Evolutionary conservation across 176 grass and related monocot genomes (phyloP), one percentile per base, ranked within the genome.

Genomic region (Triticum dicoccoides): DNA sequence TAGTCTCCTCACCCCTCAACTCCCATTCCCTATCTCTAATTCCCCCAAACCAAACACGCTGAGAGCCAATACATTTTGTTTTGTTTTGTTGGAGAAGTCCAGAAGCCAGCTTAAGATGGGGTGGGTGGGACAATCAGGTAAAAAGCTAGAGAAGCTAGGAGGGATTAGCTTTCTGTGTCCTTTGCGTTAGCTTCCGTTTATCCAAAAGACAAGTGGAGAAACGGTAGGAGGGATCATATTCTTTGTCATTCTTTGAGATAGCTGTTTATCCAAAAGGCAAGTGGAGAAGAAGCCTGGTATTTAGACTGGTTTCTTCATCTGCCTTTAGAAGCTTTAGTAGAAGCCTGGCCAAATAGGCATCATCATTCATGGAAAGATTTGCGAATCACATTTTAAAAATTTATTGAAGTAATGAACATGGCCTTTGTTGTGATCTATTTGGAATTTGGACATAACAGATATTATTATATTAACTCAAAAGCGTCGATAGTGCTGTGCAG

Each of bases 251-350:
- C 20, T 21, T 21, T 59, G 18, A 21, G 20, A 21, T 59, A 59
- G 56, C 56, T 9, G 56, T 59, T 59, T 59, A 20, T 59, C 56
- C 56, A 59, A 59, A 59, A 59, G 7, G 56, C 20, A 59, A 59
- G 56, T 21, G 20, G 20, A 21, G 18, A 63, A 88, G 62, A 63
- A 88, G 62, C 32, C 13, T 8, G 17, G 47, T 88, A 13, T 66
- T 71, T 61, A 11, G 65, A 35, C 18, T 80, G 24, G 51, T 12
- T 81, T 74, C 27, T 59, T 69, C 18, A 59, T 80, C 34, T 67
- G 39, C 42, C 11, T 66, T 35, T 78, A 73, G 17, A 84, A 74
- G 24, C 58, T 85, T 69, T 32, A 87, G 23, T 85, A 84, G 68
- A 75, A 74, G 33, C 41, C 33, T 14, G 34, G 20, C 9, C 6